These are phyloP conservation scores for Acrocalymma vagum DNA, from an alignment of 2,329 filamentous ascomycete genomes.

Conservation along the genomic window DNA sequence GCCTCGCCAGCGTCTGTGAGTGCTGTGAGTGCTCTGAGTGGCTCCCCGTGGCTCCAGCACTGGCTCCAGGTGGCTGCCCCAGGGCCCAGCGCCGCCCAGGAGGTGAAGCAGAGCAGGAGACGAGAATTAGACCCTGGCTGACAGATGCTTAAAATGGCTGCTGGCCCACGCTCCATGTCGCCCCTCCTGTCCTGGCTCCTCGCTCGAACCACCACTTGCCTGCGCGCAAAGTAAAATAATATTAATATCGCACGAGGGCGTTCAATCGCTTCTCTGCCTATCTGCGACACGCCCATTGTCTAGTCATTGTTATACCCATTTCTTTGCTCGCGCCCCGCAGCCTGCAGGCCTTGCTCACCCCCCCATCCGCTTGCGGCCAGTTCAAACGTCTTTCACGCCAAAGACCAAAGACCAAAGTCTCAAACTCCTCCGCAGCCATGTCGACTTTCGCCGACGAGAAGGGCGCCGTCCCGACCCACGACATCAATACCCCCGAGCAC, in stretches of 20 bases:
- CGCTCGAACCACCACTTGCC: constrained; percentile 1
- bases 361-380: background rate
- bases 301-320: too few relatives aligned
- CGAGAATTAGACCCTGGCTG: constrained; percentile 31
- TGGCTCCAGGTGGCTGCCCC: background rate
- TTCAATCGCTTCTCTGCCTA: constrained; percentile 5
- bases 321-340: too few relatives aligned
- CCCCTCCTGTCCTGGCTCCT: constrained; percentile 1
- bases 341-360: too few relatives aligned
- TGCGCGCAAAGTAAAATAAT: background rate
- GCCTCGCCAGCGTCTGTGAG: too few relatives aligned
- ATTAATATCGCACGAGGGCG: constrained; percentile 1
- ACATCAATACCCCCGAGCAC: constrained; percentile 37
- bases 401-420: too few relatives aligned
- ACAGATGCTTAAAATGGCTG: constrained; percentile 35
- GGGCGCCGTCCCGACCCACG: constrained; percentile 24
- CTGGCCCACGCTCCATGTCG: constrained; percentile 24
- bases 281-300: constrained; percentile 5
- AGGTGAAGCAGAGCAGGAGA: too few relatives aligned
- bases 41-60: too few relatives aligned
- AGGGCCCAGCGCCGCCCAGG: background rate
- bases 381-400: background rate
- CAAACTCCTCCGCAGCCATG: constrained; percentile 35
- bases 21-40: too few relatives aligned
- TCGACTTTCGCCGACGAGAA: constrained; percentile 33